Percentiles rank a stretch among this genome's conserved stretches.
These are phyloP conservation scores for Citrus sp. DNA, from an alignment of 345 rosid genomes.

Conservation along the genomic window DNA sequence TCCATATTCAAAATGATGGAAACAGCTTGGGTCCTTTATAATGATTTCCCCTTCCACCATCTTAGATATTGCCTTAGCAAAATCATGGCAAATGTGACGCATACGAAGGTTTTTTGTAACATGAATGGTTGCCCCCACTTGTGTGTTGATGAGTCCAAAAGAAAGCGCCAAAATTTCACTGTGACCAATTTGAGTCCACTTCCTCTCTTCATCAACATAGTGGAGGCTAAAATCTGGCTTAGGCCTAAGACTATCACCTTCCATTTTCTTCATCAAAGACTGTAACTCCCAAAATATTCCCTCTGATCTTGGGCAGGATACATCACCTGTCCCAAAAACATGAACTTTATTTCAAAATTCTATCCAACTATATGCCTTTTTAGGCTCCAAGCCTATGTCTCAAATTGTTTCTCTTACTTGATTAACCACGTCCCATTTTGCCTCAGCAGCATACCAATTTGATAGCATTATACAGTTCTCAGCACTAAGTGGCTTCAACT, in stretches of 20 bases:
- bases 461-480: constrained; percentile 44
- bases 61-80: constrained; percentile 34
- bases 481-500: constrained; percentile 46
- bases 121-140: constrained; percentile 27
- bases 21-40: constrained; percentile 36
- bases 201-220: constrained; percentile 49
- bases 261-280: constrained; percentile 33
- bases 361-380: constrained; percentile 51
- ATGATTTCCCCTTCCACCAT: constrained; percentile 36
- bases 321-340: constrained; percentile 50
- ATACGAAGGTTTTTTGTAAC: constrained; percentile 38
- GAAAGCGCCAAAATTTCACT: constrained; percentile 57
- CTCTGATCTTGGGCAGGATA: constrained; percentile 51
- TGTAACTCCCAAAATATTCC: constrained; percentile 38
- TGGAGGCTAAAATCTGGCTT: constrained; percentile 29
- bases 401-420: constrained; percentile 27
- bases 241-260: constrained; percentile 4
- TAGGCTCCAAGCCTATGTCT: constrained; percentile 48
- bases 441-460: constrained; percentile 36
- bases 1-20: constrained; percentile 47
- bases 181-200: constrained; percentile 38
- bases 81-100: constrained; percentile 41
- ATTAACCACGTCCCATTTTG: constrained; percentile 36
- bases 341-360: constrained; percentile 52
- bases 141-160: constrained; percentile 47